Percentiles rank a stretch among this genome's conserved stretches.
Evolutionary conservation across 495 filamentous ascomycete species (phyloP).

Genomic region (Parmelia sp.): DNA sequence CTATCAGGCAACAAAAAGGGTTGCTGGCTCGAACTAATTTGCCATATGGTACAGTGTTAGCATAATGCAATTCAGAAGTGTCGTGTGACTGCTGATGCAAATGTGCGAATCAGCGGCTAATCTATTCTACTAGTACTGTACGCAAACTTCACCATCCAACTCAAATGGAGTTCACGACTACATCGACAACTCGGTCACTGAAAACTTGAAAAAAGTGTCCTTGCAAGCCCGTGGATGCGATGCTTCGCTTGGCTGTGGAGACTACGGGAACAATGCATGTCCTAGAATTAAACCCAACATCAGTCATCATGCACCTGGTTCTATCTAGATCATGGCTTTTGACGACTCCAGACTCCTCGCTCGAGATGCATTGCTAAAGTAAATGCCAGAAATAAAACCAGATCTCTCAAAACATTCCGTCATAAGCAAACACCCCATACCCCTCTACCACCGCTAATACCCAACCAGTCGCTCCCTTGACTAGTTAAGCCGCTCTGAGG

Average conservation of each 20-base stretch:
- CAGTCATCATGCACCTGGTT: background rate
- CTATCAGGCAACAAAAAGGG: background rate
- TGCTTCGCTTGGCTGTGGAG: background rate
- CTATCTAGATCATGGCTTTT: background rate
- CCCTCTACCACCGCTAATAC: conserved; percentile 83
- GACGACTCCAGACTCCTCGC: conserved; percentile 5
- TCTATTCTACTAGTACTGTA: too few relatives aligned
- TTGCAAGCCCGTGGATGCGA: background rate
- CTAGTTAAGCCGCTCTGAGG: conserved; percentile 65
- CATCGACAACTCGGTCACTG: background rate
- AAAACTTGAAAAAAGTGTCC: background rate
- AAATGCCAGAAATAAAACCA: background rate
- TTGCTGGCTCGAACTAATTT: background rate
- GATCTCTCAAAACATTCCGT: conserved; percentile 15
- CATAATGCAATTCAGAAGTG: background rate
- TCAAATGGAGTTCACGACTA: background rate
- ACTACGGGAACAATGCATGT: background rate
- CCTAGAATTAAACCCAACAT: background rate
- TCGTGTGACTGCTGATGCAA: conserved; percentile 3
- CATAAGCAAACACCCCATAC: conserved; percentile 80
- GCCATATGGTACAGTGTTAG: background rate
- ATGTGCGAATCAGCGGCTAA: background rate
- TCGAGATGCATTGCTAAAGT: background rate
- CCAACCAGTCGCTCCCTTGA: conserved; percentile 88
- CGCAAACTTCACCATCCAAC: too few relatives aligned